Percentiles rank a stretch among this genome's conserved stretches.
phyloP scores from a whole-genome alignment of 345 rosid genomes.

The Durio zibethinus region DNA sequence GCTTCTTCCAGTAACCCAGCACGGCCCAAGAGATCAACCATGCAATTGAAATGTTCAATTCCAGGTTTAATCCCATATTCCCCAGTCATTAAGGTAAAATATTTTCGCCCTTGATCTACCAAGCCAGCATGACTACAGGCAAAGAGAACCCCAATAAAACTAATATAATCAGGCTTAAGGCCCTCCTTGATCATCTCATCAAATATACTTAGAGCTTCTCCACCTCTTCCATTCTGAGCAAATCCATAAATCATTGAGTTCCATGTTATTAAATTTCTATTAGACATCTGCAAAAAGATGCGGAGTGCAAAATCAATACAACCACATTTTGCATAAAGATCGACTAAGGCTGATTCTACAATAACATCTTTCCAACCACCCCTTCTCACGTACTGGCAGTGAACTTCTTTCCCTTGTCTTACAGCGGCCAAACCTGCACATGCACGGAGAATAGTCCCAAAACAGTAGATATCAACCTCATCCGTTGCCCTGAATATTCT shows the following conservation, averaged over 20 bases:
- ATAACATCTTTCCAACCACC: conserved; percentile 68
- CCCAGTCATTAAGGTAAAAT: conserved; percentile 50
- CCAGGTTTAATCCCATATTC: conserved; percentile 60
- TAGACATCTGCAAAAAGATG: conserved; percentile 47
- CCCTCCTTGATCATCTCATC: conserved; percentile 53
- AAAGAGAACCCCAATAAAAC: conserved; percentile 74
- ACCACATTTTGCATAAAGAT: conserved; percentile 88
- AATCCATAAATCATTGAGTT: conserved; percentile 79
- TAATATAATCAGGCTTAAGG: conserved; percentile 67
- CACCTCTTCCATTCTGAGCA: conserved; percentile 84
- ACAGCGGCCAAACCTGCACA: conserved; percentile 79
- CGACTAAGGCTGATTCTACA: conserved; percentile 83
- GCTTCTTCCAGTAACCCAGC: conserved; percentile 87
- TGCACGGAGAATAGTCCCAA: conserved; percentile 80
- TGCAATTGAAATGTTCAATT: conserved; percentile 79
- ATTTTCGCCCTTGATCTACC: conserved; percentile 56
- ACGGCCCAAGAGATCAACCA: conserved; percentile 89
- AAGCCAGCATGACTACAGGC: conserved; percentile 88
- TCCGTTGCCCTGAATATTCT: conserved; percentile 56
- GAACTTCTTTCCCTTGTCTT: conserved; percentile 82
- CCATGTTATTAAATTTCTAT: conserved; percentile 72
- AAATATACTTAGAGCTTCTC: conserved; percentile 60
- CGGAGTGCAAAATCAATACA: conserved; percentile 55
- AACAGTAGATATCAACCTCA: conserved; percentile 61
- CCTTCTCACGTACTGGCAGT: conserved; percentile 77